Evolutionary conservation across 257 asterid species (phyloP).

Genomic region (Salvia miltiorrhiza): DNA sequence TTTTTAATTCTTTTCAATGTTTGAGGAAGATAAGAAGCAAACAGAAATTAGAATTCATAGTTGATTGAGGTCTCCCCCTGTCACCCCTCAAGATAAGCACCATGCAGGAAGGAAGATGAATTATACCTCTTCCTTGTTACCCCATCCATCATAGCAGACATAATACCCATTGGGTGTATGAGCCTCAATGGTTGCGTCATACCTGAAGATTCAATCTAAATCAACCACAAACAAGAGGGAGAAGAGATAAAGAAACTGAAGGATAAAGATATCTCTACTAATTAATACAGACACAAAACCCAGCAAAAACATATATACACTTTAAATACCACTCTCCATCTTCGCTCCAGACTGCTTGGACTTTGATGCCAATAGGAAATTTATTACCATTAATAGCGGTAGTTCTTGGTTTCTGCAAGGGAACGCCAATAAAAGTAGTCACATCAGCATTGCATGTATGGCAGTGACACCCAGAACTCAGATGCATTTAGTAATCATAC

Average conservation of each 20-base stretch:
- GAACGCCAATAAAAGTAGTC: slow-evolving; percentile 17
- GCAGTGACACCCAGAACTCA: background rate
- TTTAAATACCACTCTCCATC: slow-evolving; percentile 89
- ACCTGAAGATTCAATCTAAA: slow-evolving; percentile 76
- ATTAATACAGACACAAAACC: background rate
- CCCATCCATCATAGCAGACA: slow-evolving; percentile 82
- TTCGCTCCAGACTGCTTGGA: slow-evolving; percentile 98
- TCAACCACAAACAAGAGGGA: slow-evolving; percentile 44
- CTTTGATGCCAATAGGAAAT: slow-evolving; percentile 81
- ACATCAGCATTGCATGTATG: slow-evolving; percentile 1
- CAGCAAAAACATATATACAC: background rate
- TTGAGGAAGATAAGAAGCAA: background rate
- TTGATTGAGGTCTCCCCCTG: background rate
- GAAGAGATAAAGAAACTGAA: slow-evolving; percentile 35
- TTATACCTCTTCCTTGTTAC: slow-evolving; percentile 92
- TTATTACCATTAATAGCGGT: slow-evolving; percentile 36
- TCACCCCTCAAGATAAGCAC: background rate
- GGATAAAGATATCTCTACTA: background rate
- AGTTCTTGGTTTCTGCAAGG: slow-evolving; percentile 43
- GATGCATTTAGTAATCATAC: background rate
- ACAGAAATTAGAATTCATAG: background rate
- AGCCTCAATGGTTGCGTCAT: slow-evolving; percentile 75
- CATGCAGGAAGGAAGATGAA: background rate
- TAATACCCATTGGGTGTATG: slow-evolving; percentile 80
- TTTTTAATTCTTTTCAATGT: too few relatives aligned